Base-by-base conservation (phyloP, 352 stramenopile genomes). In the Plasmopara viticola region DNA sequence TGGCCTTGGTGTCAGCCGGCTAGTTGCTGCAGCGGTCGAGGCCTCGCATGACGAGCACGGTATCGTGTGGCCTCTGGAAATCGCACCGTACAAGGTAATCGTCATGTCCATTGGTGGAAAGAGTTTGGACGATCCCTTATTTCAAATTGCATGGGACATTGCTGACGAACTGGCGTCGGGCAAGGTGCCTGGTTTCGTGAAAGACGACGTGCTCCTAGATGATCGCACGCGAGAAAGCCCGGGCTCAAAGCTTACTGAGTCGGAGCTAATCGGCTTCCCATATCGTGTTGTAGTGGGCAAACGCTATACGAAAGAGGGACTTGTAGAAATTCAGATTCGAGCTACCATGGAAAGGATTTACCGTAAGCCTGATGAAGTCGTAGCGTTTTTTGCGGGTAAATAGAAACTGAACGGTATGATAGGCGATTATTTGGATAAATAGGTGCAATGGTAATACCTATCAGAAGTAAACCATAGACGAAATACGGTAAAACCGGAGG, bases 181-280 rank as follows among this genome's bases (percentile, higher is more conserved):
- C 8, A 44, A 56, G 2, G 52, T 78, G n/a, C 35, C 49, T 4
- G 66, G 62, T 4, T 51, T 78, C 1, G 56, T 56, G 9, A 60
- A 44, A 1, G 72, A 81, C 25, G 81, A 94, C 39, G 80, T 94
- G 14, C 42, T 95, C 41, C 68, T 94, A 18, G 84, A 95, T 44
- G 86, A 95, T 47, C 78, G 86, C 20, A 92, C 78, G 79, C 67
- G 70, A 46, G 84, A 93, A 44, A 87, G 81, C 31, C 74, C 84
- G 0, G 86, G 86, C 9, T 82, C 71, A 0, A 93, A 91, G 56
- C 60, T 95, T 25, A 79, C 78, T 15, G 86, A 95, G 49, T 87
- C 84, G 2, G 84, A 95, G 64, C 81, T 95, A 33, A 64, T 93
- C 9, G 86, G 86, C 0, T 91, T 87, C 48, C 86, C 86, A n/a